Conservation (phyloP, 2,329 filamentous ascomycete genomes). For the Xylariaceae sp. region DNA sequence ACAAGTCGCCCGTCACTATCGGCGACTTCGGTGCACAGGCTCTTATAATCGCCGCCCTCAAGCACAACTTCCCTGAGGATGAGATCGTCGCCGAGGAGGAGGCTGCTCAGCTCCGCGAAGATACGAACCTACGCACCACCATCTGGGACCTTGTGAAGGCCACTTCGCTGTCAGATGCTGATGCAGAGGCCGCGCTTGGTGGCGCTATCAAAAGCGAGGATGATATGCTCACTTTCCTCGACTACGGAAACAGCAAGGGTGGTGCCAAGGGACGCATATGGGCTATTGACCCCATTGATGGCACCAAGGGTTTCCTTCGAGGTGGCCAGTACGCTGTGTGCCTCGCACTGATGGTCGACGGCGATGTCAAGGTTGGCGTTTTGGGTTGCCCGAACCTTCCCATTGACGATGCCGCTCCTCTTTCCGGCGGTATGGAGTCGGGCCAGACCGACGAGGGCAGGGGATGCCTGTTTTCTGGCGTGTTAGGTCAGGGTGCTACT, state of each 20-base stretch:
- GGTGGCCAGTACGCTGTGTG: conserved; percentile 98
- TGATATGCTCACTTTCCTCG: conserved; percentile 71
- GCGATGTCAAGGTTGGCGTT: conserved; percentile 91
- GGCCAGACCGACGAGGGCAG: conserved; percentile 78
- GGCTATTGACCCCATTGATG: conserved; percentile 97
- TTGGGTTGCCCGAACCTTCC: conserved; percentile 96
- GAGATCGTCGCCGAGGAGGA: conserved; percentile 97
- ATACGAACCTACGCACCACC: conserved; percentile 71
- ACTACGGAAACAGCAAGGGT: conserved; percentile 72
- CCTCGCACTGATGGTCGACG: conserved; percentile 88
- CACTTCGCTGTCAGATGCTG: conserved; percentile 70
- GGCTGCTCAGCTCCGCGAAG: conserved; percentile 76
- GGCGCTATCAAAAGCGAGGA: conserved; percentile 71
- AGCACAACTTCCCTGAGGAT: conserved; percentile 87
- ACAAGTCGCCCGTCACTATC: conserved; percentile 96
- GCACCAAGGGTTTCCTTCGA: conserved; percentile 94
- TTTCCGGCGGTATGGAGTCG: conserved; percentile 75
- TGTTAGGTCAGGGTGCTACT: conserved; percentile 79
- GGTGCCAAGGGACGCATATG: conserved; percentile 82
- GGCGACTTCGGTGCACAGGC: conserved; percentile 98
- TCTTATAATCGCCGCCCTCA: conserved; percentile 89
- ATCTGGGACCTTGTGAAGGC: conserved; percentile 86
- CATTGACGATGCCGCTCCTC: conserved; percentile 75
- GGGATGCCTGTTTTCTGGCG: conserved; percentile 88
- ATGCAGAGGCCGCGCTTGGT: conserved; percentile 72